A percentile compares a stretch with the other conserved stretches of the same genome.
These are phyloP conservation scores for Tubosaeta sp. DNA, from an alignment of 768 basidiomycete species.

Conservation along the genomic window DNA sequence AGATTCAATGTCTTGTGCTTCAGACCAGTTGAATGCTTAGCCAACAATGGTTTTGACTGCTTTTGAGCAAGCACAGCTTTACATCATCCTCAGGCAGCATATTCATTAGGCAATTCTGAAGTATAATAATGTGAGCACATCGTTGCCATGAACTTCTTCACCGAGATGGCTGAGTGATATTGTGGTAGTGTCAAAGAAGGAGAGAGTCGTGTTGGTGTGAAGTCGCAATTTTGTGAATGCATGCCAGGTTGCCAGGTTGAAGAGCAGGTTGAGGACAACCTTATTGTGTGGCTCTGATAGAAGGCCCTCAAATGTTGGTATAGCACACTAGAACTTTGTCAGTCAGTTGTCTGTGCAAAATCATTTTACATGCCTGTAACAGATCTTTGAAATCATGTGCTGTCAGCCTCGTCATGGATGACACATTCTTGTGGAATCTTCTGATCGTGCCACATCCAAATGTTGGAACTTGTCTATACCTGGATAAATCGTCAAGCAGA, in stretches of 20 bases:
- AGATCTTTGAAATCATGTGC: background rate
- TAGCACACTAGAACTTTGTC: background rate
- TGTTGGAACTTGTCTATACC: background rate
- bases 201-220: background rate
- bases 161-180: background rate
- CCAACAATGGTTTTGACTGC: no score
- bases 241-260: background rate
- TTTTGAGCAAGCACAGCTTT: no score
- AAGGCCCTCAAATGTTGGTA: background rate
- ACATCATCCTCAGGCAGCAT: no score
- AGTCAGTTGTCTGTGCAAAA: background rate
- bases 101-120: no score
- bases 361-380: background rate
- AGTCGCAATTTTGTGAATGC: background rate
- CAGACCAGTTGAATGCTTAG: no score
- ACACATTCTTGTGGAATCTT: background rate
- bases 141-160: background rate
- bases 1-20: no score
- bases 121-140: background rate
- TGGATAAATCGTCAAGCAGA: background rate
- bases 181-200: background rate
- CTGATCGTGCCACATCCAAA: background rate
- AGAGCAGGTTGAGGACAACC: no score
- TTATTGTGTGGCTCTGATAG: background rate
- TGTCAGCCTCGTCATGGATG: background rate